A percentile compares a stretch with the other conserved stretches of the same genome.
phyloP scores from a whole-genome alignment of 306 rosid genomes.

The Herpetospermum pedunculosum region DNA sequence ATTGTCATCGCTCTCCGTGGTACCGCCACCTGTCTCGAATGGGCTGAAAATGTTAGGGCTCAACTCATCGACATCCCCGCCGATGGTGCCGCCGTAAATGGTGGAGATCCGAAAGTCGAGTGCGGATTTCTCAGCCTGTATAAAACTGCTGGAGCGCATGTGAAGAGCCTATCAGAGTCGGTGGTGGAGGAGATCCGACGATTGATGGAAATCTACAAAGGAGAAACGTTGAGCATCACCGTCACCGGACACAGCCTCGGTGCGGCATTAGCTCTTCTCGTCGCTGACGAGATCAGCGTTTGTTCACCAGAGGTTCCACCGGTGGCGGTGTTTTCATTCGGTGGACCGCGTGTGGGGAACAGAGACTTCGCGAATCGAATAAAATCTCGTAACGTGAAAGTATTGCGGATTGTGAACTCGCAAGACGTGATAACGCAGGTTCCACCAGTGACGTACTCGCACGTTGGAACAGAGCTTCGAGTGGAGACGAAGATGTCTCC shows the following conservation, averaged over 20 bases:
- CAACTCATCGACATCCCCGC: slow-evolving; percentile 24
- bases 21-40: slow-evolving; percentile 85
- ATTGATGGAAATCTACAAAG: slow-evolving; percentile 40
- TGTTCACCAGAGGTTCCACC: slow-evolving; percentile 33
- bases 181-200: slow-evolving; percentile 59
- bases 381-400: slow-evolving; percentile 34
- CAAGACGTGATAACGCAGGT: slow-evolving; percentile 79
- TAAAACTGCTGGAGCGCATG: slow-evolving; percentile 60
- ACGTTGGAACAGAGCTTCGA: slow-evolving; percentile 66
- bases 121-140: slow-evolving; percentile 71
- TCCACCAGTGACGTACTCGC: slow-evolving; percentile 61
- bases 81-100: background rate
- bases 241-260: slow-evolving; percentile 91
- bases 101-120: slow-evolving; percentile 48
- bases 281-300: slow-evolving; percentile 54
- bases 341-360: slow-evolving; percentile 88
- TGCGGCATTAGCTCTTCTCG: slow-evolving; percentile 64
- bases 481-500: slow-evolving; percentile 88
- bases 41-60: slow-evolving; percentile 84
- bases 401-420: slow-evolving; percentile 63
- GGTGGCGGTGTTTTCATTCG: slow-evolving; percentile 74
- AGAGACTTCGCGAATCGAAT: slow-evolving; percentile 40
- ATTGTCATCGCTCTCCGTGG: slow-evolving; percentile 82
- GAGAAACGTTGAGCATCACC: slow-evolving; percentile 56
- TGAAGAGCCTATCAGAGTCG: slow-evolving; percentile 50